Evolutionary conservation across 306 rosid genomes (phyloP).

Genomic region (Castanospermum australe): DNA sequence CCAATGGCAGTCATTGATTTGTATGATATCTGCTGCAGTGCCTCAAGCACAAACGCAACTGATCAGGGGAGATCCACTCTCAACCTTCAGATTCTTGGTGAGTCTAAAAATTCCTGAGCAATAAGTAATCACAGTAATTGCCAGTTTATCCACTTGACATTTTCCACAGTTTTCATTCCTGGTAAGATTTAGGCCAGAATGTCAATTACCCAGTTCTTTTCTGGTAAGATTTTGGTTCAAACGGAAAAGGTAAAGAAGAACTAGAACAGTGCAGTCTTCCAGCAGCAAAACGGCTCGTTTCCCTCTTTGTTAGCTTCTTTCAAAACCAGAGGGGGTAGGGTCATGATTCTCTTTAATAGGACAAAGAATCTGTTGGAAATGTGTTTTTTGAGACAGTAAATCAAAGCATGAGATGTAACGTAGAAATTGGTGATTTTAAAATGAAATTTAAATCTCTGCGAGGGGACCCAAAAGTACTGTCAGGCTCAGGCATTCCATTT

Average conservation of each 20-base stretch:
- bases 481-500: constrained; percentile 5
- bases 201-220: neutral
- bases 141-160: neutral
- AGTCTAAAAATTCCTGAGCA: constrained; percentile 15
- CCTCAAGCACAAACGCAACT: constrained; percentile 56
- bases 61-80: constrained; percentile 70
- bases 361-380: constrained; percentile 11
- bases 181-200: neutral
- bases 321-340: neutral
- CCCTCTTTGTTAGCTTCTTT: neutral
- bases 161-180: no score
- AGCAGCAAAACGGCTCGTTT: neutral
- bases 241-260: neutral
- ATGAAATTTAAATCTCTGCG: no score
- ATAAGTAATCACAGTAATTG: neutral
- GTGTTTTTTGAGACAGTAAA: constrained; percentile 15
- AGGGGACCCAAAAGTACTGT: constrained; percentile 34
- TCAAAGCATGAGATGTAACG: neutral
- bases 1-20: constrained; percentile 85
- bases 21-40: constrained; percentile 59
- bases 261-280: neutral
- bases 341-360: neutral
- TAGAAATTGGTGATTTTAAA: no score
- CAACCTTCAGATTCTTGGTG: constrained; percentile 74
- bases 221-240: neutral